Evolutionary conservation across 768 basidiomycete species (phyloP).

Genomic region (Rhizopogon vinicolor): DNA sequence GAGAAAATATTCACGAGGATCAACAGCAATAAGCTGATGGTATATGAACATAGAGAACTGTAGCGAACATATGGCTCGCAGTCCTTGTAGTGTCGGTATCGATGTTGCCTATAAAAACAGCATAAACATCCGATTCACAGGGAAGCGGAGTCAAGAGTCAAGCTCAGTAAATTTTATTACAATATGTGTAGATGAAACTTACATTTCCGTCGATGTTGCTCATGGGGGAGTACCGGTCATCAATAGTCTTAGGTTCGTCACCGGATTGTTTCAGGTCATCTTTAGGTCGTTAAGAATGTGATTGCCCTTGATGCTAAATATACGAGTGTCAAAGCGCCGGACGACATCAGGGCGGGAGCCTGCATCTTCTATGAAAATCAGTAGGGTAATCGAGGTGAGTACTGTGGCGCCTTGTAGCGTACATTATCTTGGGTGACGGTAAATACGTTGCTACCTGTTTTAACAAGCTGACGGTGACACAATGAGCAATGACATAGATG

Average conservation of each 20-base stretch:
- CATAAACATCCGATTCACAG: slow-evolving; percentile 36
- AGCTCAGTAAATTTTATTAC: background rate
- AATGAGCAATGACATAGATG: slow-evolving; percentile 43
- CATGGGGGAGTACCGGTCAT: slow-evolving; percentile 52
- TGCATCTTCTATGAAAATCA: slow-evolving; percentile 34
- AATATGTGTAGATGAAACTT: slow-evolving; percentile 15
- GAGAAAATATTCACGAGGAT: slow-evolving; percentile 51
- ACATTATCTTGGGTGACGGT: slow-evolving; percentile 48
- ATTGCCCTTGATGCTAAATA: slow-evolving; percentile 29
- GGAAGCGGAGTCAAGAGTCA: slow-evolving; percentile 52
- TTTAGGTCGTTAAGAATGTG: slow-evolving; percentile 38
- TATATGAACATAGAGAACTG: slow-evolving; percentile 2
- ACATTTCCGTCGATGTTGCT: slow-evolving; percentile 61
- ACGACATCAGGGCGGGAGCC: slow-evolving; percentile 60
- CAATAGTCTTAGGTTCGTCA: slow-evolving; percentile 50
- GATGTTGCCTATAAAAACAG: slow-evolving; percentile 50
- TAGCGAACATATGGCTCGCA: slow-evolving; percentile 30
- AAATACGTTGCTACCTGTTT: slow-evolving; percentile 61
- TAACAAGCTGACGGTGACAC: slow-evolving; percentile 33
- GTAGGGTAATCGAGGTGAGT: background rate
- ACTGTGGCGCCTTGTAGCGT: slow-evolving; percentile 2
- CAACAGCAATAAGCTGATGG: slow-evolving; percentile 55
- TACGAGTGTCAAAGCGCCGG: slow-evolving; percentile 55
- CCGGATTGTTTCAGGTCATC: slow-evolving; percentile 34
- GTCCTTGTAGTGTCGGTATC: slow-evolving; percentile 48